Conservation (phyloP, 768 basidiomycete species). For the Trametes villosa region DNA sequence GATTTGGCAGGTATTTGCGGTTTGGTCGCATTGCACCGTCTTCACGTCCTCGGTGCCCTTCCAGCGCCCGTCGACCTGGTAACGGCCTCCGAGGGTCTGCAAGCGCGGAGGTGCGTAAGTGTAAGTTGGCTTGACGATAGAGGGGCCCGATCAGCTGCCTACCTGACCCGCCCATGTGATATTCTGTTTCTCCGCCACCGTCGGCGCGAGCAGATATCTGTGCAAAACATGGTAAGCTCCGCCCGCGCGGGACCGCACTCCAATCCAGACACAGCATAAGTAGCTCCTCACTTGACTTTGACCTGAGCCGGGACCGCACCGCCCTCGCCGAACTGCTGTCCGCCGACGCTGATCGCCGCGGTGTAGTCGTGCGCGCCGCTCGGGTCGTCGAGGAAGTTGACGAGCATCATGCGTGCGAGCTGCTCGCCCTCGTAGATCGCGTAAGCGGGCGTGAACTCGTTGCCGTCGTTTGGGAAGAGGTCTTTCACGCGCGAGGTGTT, state of each 20-base stretch:
- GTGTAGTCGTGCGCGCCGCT: conserved; percentile 46
- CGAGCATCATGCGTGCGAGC: conserved; percentile 46
- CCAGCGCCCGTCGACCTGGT: conserved; percentile 46
- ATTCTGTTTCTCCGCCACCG: conserved; percentile 47
- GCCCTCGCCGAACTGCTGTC: conserved; percentile 23
- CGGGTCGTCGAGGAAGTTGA: conserved; percentile 53
- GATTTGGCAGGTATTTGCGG: conserved; percentile 57
- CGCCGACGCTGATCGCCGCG: conserved; percentile 40
- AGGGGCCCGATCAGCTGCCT: neutral
- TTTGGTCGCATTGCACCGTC: conserved; percentile 44
- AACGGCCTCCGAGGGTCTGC: conserved; percentile 39
- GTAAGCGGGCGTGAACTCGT: conserved; percentile 50
- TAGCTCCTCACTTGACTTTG: conserved; percentile 42
- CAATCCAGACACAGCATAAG: neutral
- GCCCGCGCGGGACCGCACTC: neutral
- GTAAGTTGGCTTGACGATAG: neutral
- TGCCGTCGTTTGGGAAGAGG: conserved; percentile 37
- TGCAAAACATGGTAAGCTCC: neutral
- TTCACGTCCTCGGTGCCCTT: conserved; percentile 38
- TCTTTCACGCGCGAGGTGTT: conserved; percentile 48
- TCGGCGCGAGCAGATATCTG: conserved; percentile 42
- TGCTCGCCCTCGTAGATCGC: conserved; percentile 51
- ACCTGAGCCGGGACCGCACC: conserved; percentile 33
- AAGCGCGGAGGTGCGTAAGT: neutral
- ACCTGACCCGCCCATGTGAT: conserved; percentile 57